Conservation (phyloP, 179 eudicot species). For the Patellifolia procumbens region DNA sequence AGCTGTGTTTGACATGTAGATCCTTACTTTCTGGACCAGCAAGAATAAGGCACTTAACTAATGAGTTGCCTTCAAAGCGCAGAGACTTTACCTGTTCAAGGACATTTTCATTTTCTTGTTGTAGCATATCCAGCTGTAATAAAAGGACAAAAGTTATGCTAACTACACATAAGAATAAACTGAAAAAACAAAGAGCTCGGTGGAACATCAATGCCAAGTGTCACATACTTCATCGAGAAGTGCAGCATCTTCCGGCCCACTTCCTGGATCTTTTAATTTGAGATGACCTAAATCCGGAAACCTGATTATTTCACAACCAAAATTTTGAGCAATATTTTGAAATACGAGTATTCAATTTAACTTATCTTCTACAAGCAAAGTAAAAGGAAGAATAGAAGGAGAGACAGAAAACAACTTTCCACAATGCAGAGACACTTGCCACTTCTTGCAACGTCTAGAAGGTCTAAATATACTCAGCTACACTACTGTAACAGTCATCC, state of each 20-base stretch:
- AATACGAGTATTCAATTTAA: neutral
- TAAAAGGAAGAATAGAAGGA: too few species aligned
- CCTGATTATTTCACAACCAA: slow-evolving; percentile 42
- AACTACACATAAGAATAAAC: neutral
- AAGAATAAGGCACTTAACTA: slow-evolving; percentile 6
- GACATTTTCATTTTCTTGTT: slow-evolving; percentile 86
- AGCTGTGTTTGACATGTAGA: slow-evolving; percentile 51
- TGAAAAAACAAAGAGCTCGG: neutral
- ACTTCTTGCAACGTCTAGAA: neutral
- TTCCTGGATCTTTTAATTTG: slow-evolving; percentile 58
- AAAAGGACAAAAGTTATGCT: slow-evolving; percentile 14
- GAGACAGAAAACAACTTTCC: neutral
- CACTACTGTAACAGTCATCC: neutral
- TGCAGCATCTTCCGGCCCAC: slow-evolving; percentile 80
- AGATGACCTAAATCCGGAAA: slow-evolving; percentile 57
- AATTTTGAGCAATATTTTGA: slow-evolving; percentile 2
- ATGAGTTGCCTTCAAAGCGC: neutral
- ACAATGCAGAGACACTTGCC: neutral
- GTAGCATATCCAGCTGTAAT: slow-evolving; percentile 96
- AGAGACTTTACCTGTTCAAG: slow-evolving; percentile 61
- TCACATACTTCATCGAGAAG: slow-evolving; percentile 85
- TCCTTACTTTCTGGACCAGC: neutral
- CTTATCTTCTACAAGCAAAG: neutral
- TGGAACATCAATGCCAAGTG: slow-evolving; percentile 20
- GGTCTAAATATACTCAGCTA: neutral